Evolutionary conservation across 345 rosid genomes (phyloP).

Genomic region (Pistacia integerrima): DNA sequence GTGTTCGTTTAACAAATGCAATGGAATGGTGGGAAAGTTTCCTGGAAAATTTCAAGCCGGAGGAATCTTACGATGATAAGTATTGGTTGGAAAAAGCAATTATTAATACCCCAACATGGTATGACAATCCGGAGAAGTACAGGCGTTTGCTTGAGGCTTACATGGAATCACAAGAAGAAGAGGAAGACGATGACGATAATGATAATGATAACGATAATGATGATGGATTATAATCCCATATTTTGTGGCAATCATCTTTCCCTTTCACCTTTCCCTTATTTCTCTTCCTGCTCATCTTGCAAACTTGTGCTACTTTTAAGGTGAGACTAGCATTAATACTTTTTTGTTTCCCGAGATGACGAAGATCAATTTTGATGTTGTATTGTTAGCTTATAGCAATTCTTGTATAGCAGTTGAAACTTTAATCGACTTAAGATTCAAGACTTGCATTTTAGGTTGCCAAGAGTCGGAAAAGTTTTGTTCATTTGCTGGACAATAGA

Average conservation of each 20-base stretch:
- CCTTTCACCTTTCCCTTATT: neutral
- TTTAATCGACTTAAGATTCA: neutral
- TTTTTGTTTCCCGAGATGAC: neutral
- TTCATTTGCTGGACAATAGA: neutral
- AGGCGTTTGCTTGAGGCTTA: slow-evolving; percentile 31
- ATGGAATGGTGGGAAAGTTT: slow-evolving; percentile 51
- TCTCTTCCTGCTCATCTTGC: neutral
- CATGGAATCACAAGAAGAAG: slow-evolving; percentile 15
- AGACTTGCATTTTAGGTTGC: neutral
- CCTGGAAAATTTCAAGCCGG: slow-evolving; percentile 19
- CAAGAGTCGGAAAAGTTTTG: neutral
- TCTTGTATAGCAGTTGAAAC: slow-evolving; percentile 4
- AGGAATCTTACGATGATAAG: slow-evolving; percentile 36
- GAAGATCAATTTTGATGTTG: neutral
- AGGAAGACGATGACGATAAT: slow-evolving; percentile 16
- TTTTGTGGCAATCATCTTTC: neutral
- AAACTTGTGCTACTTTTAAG: neutral
- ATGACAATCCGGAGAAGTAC: slow-evolving; percentile 70
- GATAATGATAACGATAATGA: slow-evolving; percentile 20
- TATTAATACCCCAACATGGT: slow-evolving; percentile 68
- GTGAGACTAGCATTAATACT: slow-evolving; percentile 3
- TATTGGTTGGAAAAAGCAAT: slow-evolving; percentile 68
- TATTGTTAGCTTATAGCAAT: neutral
- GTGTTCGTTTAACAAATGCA: slow-evolving; percentile 59
- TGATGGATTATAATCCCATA: slow-evolving; percentile 11